Conservation (phyloP, 2,329 filamentous ascomycete species). For the Colletotrichum sp. region DNA sequence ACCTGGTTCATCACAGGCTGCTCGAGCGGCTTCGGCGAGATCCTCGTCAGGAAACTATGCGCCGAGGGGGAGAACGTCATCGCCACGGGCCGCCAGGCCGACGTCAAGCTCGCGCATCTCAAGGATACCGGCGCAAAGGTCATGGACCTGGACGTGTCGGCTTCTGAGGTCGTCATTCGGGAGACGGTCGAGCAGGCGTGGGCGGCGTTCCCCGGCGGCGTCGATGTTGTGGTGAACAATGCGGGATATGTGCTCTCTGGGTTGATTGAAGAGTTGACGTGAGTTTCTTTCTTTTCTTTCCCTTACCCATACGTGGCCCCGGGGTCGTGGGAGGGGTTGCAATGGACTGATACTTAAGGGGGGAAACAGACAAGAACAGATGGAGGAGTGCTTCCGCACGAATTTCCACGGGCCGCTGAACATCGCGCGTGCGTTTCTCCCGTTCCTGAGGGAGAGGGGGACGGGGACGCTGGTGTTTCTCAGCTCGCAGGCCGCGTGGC, state of each 20-base stretch:
- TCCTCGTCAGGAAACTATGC: slow-evolving; percentile 40
- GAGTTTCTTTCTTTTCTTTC: not conserved
- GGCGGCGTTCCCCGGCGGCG: slow-evolving; percentile 24
- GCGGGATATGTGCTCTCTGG: slow-evolving; percentile 32
- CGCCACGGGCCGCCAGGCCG: slow-evolving; percentile 43
- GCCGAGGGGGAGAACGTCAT: slow-evolving; percentile 44
- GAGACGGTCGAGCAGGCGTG: not conserved
- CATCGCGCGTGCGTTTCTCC: slow-evolving; percentile 37
- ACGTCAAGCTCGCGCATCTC: slow-evolving; percentile 38
- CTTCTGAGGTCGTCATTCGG: not conserved
- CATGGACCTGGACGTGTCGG: slow-evolving; percentile 1
- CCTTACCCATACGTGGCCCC: too few relatives aligned
- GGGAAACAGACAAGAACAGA: not conserved
- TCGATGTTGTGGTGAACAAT: slow-evolving; percentile 45
- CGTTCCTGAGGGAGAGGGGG: slow-evolving; percentile 32
- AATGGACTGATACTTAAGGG: too few relatives aligned
- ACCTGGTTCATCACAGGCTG: slow-evolving; percentile 47
- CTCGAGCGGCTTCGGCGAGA: slow-evolving; percentile 46
- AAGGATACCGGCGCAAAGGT: not conserved
- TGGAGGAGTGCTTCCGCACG: slow-evolving; percentile 28
- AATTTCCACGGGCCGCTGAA: slow-evolving; percentile 44
- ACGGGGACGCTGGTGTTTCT: slow-evolving; percentile 37
- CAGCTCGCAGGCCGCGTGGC: slow-evolving; percentile 40
- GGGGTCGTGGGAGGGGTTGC: too few relatives aligned
- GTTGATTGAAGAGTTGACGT: not conserved